A percentile compares a stretch with the other conserved stretches of the same genome.
Conservation (phyloP, 306 rosid species). For the Cicer bijugum region DNA sequence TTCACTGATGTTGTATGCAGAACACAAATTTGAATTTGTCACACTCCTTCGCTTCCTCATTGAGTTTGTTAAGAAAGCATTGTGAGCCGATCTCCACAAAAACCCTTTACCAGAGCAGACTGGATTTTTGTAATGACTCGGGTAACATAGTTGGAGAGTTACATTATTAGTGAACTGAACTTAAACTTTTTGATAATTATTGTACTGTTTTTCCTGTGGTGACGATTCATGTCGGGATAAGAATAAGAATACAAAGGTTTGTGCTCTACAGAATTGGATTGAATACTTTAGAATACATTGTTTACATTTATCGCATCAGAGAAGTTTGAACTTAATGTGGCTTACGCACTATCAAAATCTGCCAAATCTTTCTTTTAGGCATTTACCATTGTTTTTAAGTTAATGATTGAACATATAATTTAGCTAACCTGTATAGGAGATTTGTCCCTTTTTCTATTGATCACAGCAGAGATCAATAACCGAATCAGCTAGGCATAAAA, state of each 20-base stretch:
- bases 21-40: too few relatives aligned
- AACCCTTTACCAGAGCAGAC: too few relatives aligned
- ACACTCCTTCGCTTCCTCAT: too few relatives aligned
- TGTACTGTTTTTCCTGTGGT: slow-evolving; percentile 11
- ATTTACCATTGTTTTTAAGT: slow-evolving; percentile 34
- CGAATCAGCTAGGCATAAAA: slow-evolving; percentile 55
- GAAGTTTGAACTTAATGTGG: slow-evolving; percentile 18
- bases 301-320: slow-evolving; percentile 13
- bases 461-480: neutral
- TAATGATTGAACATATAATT: slow-evolving; percentile 30
- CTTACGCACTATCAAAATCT: slow-evolving; percentile 24
- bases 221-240: slow-evolving; percentile 18
- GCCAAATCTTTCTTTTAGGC: slow-evolving; percentile 4
- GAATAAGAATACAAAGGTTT: slow-evolving; percentile 29
- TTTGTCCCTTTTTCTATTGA: neutral
- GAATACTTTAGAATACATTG: slow-evolving; percentile 20
- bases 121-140: neutral
- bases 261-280: slow-evolving; percentile 22
- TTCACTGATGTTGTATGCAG: too few relatives aligned
- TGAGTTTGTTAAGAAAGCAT: too few relatives aligned
- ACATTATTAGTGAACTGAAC: neutral
- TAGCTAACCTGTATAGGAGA: neutral
- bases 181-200: slow-evolving; percentile 13
- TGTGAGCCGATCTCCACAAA: too few relatives aligned
- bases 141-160: neutral